Conservation (phyloP, 192 early-diverging fungal species). For the Funneliformis mosseae region DNA sequence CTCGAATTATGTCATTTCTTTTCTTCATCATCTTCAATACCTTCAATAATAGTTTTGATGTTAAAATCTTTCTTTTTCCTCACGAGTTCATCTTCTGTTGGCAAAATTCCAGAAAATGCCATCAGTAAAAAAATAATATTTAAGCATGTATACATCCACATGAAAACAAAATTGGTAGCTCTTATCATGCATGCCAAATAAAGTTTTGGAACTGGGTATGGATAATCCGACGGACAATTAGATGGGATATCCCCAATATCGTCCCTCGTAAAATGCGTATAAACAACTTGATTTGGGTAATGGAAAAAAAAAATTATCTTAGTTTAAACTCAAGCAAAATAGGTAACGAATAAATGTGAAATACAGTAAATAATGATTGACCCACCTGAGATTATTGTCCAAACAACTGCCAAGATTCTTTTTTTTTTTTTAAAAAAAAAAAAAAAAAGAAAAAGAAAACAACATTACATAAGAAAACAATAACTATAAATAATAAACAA, state of each 20-base stretch:
- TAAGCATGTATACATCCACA: background rate
- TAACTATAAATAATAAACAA: no score
- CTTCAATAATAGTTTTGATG: background rate
- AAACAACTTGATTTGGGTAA: background rate
- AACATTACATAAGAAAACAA: no score
- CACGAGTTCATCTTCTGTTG: background rate
- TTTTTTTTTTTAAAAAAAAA: no score
- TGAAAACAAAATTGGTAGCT: background rate
- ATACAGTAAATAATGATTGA: no score
- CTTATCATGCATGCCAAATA: background rate
- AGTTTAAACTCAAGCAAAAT: no score
- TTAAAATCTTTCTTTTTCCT: background rate
- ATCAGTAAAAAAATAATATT: background rate
- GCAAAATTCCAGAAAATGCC: background rate
- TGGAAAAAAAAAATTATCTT: background rate
- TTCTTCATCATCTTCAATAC: background rate
- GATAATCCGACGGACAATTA: conserved; percentile 12
- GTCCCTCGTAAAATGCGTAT: background rate
- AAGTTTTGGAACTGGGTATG: background rate
- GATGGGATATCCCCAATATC: conserved; percentile 6
- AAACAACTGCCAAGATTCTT: no score
- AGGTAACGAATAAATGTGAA: no score
- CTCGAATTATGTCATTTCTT: no score
- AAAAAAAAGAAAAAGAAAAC: no score
- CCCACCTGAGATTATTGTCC: no score